Base-by-base conservation (phyloP, 495 filamentous ascomycete species). In the Parathielavia appendiculata region DNA sequence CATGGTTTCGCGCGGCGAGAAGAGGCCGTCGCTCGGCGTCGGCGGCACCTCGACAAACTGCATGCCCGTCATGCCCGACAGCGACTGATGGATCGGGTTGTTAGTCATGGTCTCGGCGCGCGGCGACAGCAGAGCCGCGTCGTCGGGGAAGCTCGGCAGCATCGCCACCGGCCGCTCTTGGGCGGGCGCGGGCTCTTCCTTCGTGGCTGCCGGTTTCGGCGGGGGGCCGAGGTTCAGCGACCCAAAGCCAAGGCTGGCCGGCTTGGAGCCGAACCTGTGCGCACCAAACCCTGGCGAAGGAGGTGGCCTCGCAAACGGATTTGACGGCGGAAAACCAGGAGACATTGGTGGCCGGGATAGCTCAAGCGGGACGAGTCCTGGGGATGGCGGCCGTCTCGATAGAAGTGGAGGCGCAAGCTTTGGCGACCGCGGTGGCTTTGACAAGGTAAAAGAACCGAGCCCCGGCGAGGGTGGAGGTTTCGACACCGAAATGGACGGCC, bases 41-140 rank as follows among this genome's bases (percentile, higher is more conserved):
- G 76, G 75, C 13, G 76, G 76, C 0, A 65, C 60, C 41, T 79
- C 76, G n/a, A 79, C 69, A 56, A 79, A 72, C 30, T 73, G 74
- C 71, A 78, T 65, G 4, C 76, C 77, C 14, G 71, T 30, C 23
- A 73, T 30, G 44, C 63, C 71, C 1, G 70, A 62, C 19, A 73
- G 64, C 2, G 73, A 66, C 34, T 71, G 70, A 47, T 73, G 74
- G 13, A 82, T 55, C 0, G 80, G 79, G 57, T 83, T 83, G 54
- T 70, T 75, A 3, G 77, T 80, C 77, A 83, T 81, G 16, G 74
- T 75, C 54, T 78, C 74, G 13, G 69, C 69, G 17, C 78, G 73
- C 5, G 80, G 80, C 11, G 80, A 83, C 72, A 81, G 70, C 2
- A 80, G 63, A 6, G 71, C 73, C 20, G 66, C 68, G 13, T 78